These are phyloP conservation scores for Gentiana straminea DNA, from an alignment of 257 asterid genomes.

Conservation along the genomic window DNA sequence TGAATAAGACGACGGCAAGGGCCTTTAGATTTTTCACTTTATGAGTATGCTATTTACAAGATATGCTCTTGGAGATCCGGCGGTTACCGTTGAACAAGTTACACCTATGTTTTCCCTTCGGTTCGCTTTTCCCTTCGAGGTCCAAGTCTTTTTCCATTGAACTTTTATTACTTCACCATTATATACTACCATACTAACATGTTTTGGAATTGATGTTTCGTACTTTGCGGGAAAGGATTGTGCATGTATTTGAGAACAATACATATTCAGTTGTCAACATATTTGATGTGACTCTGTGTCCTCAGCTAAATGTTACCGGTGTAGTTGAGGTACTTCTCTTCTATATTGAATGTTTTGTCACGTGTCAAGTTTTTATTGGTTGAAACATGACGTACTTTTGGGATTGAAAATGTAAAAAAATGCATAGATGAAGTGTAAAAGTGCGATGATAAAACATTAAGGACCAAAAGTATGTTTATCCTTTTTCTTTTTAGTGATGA, in stretches of 20 bases:
- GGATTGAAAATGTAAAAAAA: too few species aligned
- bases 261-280: conserved; percentile 91
- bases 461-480: too few species aligned
- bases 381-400: too few species aligned
- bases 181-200: conserved; percentile 15
- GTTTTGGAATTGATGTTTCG: conserved; percentile 33
- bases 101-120: conserved; percentile 54
- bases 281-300: conserved; percentile 82
- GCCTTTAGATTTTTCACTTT: background rate
- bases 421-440: too few species aligned
- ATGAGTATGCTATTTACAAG: conserved; percentile 32
- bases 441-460: too few species aligned
- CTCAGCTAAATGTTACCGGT: conserved; percentile 71
- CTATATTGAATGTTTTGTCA: too few species aligned
- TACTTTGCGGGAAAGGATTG: conserved; percentile 71
- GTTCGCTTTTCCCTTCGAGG: conserved; percentile 85
- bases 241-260: conserved; percentile 73
- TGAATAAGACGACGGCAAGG: background rate
- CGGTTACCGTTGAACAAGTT: conserved; percentile 77
- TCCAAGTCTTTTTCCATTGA: conserved; percentile 15
- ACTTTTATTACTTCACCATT: conserved; percentile 12
- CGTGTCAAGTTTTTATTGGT: too few species aligned
- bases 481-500: too few species aligned
- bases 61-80: conserved; percentile 77
- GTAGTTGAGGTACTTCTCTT: conserved; percentile 64